phyloP scores from a whole-genome alignment of 73 alveolate species.

The Durusdinium trenchii region DNA sequence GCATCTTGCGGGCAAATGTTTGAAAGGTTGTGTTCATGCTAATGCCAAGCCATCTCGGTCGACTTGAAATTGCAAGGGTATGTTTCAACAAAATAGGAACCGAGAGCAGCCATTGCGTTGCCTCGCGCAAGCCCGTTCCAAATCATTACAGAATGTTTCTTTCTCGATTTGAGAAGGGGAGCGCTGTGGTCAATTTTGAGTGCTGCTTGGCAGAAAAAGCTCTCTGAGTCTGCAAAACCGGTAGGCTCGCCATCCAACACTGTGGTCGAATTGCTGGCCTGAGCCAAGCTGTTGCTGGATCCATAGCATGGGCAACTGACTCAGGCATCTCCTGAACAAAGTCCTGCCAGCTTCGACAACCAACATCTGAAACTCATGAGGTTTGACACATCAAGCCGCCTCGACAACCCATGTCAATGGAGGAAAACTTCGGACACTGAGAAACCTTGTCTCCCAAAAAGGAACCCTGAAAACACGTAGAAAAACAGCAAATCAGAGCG shows the following conservation, averaged over 20 bases:
- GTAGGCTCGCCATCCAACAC: too few relatives aligned
- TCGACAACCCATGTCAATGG: slow-evolving; percentile 94
- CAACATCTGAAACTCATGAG: neutral
- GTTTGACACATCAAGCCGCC: neutral
- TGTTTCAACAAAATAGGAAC: too few relatives aligned
- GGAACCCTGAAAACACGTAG: neutral
- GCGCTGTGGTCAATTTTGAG: neutral
- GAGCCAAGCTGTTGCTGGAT: slow-evolving; percentile 89
- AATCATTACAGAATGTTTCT: too few relatives aligned
- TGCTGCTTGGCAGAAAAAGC: neutral
- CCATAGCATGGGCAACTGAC: slow-evolving; percentile 28
- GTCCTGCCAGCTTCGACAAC: slow-evolving; percentile 41
- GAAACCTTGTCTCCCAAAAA: slow-evolving; percentile 18
- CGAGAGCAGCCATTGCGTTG: too few relatives aligned
- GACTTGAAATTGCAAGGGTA: too few relatives aligned
- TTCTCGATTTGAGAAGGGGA: too few relatives aligned
- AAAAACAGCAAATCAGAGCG: neutral
- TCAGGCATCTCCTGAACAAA: slow-evolving; percentile 89
- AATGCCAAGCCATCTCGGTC: too few relatives aligned
- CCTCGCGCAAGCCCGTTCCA: too few relatives aligned
- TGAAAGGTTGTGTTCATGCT: too few relatives aligned
- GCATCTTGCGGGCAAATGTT: too few relatives aligned
- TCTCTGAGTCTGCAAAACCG: neutral
- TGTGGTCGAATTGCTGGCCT: slow-evolving; percentile 29
- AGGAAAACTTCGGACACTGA: slow-evolving; percentile 72